Percentiles rank a stretch among this genome's conserved stretches.
Evolutionary conservation across 1,139 yeast genomes (phyloP).

Genomic region (Debaryomycetaceae sp.): DNA sequence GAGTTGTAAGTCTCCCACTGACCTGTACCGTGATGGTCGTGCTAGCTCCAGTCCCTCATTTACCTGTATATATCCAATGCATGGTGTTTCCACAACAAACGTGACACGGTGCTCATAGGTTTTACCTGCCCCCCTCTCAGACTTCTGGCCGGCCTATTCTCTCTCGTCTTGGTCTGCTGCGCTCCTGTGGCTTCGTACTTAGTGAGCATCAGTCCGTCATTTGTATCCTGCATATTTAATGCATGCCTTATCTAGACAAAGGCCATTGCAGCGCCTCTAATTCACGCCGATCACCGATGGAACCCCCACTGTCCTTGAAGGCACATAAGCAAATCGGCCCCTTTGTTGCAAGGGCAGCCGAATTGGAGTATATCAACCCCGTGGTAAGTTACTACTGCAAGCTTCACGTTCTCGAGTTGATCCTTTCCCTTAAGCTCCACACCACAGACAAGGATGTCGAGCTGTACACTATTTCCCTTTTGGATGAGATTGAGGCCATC

Average conservation of each 20-base stretch:
- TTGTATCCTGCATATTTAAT: no score
- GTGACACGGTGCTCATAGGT: no score
- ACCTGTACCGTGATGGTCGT: no score
- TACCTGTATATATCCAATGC: no score
- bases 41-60: no score
- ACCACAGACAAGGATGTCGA: constrained; percentile 48
- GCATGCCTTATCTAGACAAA: neutral
- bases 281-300: no score
- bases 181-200: no score
- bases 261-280: neutral
- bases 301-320: constrained; percentile 25
- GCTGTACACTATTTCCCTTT: constrained; percentile 49
- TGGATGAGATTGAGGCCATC: constrained; percentile 60
- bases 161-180: no score
- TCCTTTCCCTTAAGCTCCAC: constrained; percentile 57
- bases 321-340: constrained; percentile 39
- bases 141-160: no score
- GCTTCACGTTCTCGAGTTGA: constrained; percentile 61
- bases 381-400: constrained; percentile 56
- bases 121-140: no score
- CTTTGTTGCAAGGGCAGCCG: constrained; percentile 46
- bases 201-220: no score
- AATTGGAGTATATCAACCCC: constrained; percentile 47
- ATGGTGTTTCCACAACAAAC: no score
- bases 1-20: constrained; percentile 30